Evolutionary conservation across 768 basidiomycete genomes (phyloP), one percentile per base, ranked within the genome.

Genomic region (Hypsizygus marmoreus): DNA sequence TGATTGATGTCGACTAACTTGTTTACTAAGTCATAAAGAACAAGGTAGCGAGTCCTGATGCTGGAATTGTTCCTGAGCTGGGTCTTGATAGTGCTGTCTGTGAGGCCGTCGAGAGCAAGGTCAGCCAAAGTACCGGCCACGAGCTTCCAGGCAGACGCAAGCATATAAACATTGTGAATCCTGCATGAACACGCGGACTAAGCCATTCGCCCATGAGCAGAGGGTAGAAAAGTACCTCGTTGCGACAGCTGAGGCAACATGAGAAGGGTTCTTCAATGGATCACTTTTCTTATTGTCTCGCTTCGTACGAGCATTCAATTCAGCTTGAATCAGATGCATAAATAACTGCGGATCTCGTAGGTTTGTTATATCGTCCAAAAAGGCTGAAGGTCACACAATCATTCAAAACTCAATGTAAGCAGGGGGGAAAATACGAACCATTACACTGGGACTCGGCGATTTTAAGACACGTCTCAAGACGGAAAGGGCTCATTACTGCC

Each of bases 111-210:
- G 13, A 74, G 65, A n/a, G 73, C 68, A 35, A 91, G 67, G 20
- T 77, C 71, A 40, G 72, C 72, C 43, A 92, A 67, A 24, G 71
- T 70, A 46, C 83, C 73, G 3, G 74, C 63, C n/a, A 88, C 81
- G 37, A 91, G 68, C 52, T 77, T 87, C 91, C 91, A 93, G 1
- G 81, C 85, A 12, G 88, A 81, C n/a, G 89, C 86, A 25, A 91
- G 72, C 77, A 87, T 80, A 63, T 89, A 91, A 6, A 80, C 64
- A 60, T 92, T 93, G 64, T 93, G 90, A 43, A 92, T 74, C 63
- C 90, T 92, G 55, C 31, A 40, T 6, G n/a, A 10, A 40, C 23
- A 19, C 25, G 19, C 51, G 29, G 43, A 43, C 45, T 30, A 54
- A 19, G 39, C 29, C 30, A 22, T 10, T 6, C 12, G 10, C 3